Evolutionary conservation across 169 alveolate genomes (phyloP), one percentile per base, ranked within the genome.

Genomic region (Blepharisma undulans): DNA sequence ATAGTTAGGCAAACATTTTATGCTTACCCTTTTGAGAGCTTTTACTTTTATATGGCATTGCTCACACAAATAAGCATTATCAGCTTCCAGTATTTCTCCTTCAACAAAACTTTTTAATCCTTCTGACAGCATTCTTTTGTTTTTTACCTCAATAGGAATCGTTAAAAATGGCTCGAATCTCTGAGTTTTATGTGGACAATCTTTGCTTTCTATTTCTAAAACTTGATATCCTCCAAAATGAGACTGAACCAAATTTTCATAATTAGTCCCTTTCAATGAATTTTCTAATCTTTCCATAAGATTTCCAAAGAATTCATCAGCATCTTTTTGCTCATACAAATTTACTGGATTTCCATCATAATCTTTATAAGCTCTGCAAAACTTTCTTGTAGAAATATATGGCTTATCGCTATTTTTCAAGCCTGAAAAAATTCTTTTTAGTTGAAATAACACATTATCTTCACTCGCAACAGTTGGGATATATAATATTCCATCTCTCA

Each of bases 401-500:
- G 91, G 88, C 81, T 93, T 93, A 34, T 94, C 96, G 8, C 93
- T 88, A 78, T 94, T 89, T 81, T 93, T 93, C 59, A 97, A 88
- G 19, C 96, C 94, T 76, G 95, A 92, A 90, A 97, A 96, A 30
- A 97, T 81, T 36, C 91, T 88, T 87, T 96, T 88, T 12, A 95
- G 89, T 33, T 96, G 86, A 87, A 88, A 92, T 21, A 94, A 90
- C 12, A 94, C 76, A 71, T 95, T 94, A n/a, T 96, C 97, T 61
- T 84, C 74, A 29, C 92, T 81, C 3, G 29, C 60, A 6, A 79
- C 90, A 19, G 87, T 84, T 77, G 90, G 87, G 34, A 90, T 91
- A 8, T 90, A 87, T 66, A 97, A 48, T 34, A 97, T 92, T 10
- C 93, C 98, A 84, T 98, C 97, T 87, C 99, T 95, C 93, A 99